Evolutionary conservation across 164 flowering plant genomes (phyloP).

Genomic region (Litsea cubeba): DNA sequence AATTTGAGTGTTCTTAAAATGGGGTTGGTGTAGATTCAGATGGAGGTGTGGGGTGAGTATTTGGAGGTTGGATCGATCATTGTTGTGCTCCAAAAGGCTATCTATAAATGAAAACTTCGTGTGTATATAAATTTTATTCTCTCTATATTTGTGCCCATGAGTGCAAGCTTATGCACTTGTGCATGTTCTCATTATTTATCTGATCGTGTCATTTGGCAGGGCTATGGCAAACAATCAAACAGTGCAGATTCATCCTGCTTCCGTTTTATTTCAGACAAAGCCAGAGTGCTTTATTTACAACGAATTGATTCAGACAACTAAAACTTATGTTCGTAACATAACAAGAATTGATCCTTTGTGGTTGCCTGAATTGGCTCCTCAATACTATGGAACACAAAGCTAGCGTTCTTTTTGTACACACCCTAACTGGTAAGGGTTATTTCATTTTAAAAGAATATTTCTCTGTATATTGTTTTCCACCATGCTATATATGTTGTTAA

Average conservation of each 20-base stretch:
- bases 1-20: no score
- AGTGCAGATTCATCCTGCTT: slow-evolving; percentile 85
- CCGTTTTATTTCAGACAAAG: slow-evolving; percentile 59
- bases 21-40: no score
- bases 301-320: slow-evolving; percentile 69
- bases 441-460: not conserved
- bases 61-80: no score
- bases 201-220: slow-evolving; percentile 35
- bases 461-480: not conserved
- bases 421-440: not conserved
- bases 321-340: slow-evolving; percentile 65
- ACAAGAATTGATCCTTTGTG: slow-evolving; percentile 77
- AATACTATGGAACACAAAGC: slow-evolving; percentile 33
- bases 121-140: no score
- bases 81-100: no score
- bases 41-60: no score
- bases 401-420: not conserved
- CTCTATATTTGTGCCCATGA: not conserved
- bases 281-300: slow-evolving; percentile 84
- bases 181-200: not conserved
- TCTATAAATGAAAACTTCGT: no score
- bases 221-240: slow-evolving; percentile 61
- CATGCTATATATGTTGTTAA: not conserved
- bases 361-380: slow-evolving; percentile 90
- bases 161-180: not conserved